These are phyloP conservation scores for Penicillium corylophilum DNA, from an alignment of 2,329 filamentous ascomycete species.

Conservation along the genomic window DNA sequence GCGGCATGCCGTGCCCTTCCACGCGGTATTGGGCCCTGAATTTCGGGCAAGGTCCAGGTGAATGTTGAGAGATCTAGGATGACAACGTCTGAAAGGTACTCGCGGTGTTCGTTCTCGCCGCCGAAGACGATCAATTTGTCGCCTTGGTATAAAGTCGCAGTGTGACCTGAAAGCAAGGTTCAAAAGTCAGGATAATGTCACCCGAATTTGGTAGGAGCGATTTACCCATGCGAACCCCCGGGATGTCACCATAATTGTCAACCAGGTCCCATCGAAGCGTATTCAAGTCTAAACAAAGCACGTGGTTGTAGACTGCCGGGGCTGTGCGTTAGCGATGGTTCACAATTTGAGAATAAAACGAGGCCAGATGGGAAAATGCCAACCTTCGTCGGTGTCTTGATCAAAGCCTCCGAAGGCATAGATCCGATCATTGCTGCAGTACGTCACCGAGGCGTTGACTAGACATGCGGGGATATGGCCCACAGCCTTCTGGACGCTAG, in stretches of 20 bases:
- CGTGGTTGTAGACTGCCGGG: conserved; percentile 83
- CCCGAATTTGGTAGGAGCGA: background rate
- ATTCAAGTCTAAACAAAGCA: conserved; percentile 80
- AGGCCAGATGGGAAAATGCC: conserved; percentile 1
- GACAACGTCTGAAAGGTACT: conserved; percentile 92
- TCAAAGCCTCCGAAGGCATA: conserved; percentile 98
- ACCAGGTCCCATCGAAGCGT: conserved; percentile 93
- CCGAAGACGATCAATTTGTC: conserved; percentile 97
- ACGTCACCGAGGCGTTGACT: conserved; percentile 98
- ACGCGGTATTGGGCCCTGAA: conserved; percentile 80
- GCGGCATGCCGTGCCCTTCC: conserved; percentile 91
- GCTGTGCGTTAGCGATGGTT: conserved; percentile 4
- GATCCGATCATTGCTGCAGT: conserved; percentile 94
- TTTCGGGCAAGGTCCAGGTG: conserved; percentile 89
- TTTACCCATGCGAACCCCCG: conserved; percentile 90
- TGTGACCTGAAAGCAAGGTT: conserved; percentile 65
- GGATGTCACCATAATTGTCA: conserved; percentile 98
- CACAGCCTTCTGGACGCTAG: conserved; percentile 75
- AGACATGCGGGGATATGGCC: conserved; percentile 86
- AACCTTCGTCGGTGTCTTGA: conserved; percentile 92
- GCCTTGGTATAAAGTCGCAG: conserved; percentile 87
- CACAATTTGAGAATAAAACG: background rate
- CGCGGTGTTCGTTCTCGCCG: conserved; percentile 95
- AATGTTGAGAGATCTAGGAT: conserved; percentile 93
- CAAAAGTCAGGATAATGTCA: conserved; percentile 22